Base-by-base conservation (phyloP, 805 yeast genomes). In the Wickerhamomyces chaumierensis region DNA sequence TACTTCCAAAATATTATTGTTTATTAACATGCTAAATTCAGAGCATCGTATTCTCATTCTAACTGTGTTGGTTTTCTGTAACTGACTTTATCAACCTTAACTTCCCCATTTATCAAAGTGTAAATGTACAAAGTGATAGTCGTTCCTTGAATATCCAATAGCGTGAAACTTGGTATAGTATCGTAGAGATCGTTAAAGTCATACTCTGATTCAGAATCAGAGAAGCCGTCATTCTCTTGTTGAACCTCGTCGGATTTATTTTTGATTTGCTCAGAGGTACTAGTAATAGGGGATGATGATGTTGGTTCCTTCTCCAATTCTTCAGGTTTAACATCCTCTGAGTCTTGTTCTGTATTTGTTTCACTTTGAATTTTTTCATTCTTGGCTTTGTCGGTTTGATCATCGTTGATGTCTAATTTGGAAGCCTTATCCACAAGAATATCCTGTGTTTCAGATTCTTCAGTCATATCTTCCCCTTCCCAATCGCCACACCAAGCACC, bases 21-120 rank as follows among this genome's bases (percentile, higher is more conserved):
- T n/a, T n/a, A n/a, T n/a, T n/a, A n/a, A n/a, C n/a, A n/a, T n/a
- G n/a, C n/a, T n/a, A n/a, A n/a, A n/a, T n/a, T n/a, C n/a, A n/a
- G n/a, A n/a, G n/a, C n/a, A n/a, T n/a, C n/a, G n/a, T n/a, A n/a
- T n/a, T n/a, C n/a, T n/a, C n/a, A n/a, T 13, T 25, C 29, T 13
- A 25, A 11, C n/a, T 25, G 29, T 9, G 29, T 13, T 8, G 33
- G 33, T 52, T 77, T 78, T 32, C 78, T 63, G 51, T 77, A 81
- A 20, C 74, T 73, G 34, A 85, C 81, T 60, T 87, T 87, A 56
- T 90, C 96, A 16, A 92, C 96, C 56, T 83, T 84, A 27, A 92
- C 88, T 42, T 86, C 94, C 2, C 79, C 86, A 44, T 78, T 79
- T 32, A 81, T 65, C 49, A 78, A 67, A 11, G 92, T 82, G 65